A percentile compares a stretch with the other conserved stretches of the same genome.
Evolutionary conservation across 495 filamentous ascomycete species (phyloP).

Genomic region (Penicillium lividum): DNA sequence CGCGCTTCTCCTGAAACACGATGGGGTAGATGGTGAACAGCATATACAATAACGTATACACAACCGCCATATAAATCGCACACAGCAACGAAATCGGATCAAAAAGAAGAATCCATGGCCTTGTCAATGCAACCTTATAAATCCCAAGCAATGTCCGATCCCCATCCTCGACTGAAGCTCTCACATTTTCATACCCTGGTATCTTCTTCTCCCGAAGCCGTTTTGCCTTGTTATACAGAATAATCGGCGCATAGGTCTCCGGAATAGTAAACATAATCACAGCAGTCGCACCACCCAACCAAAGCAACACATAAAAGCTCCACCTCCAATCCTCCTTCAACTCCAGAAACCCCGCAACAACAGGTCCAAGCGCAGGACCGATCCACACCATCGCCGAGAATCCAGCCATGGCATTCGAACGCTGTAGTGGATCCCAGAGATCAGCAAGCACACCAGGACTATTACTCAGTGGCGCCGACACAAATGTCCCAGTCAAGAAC

Average conservation of each 20-base stretch:
- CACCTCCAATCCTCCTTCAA: constrained; percentile 48
- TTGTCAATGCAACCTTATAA: constrained; percentile 51
- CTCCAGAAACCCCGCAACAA: constrained; percentile 48
- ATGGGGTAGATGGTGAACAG: constrained; percentile 24
- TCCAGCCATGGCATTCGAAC: constrained; percentile 50
- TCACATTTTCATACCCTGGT: constrained; percentile 46
- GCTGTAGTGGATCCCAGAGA: constrained; percentile 52
- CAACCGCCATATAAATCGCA: constrained; percentile 53
- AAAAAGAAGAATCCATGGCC: constrained; percentile 47
- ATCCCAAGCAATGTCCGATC: constrained; percentile 43
- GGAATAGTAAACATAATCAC: constrained; percentile 49
- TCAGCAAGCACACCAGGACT: constrained; percentile 54
- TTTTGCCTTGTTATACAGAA: constrained; percentile 32
- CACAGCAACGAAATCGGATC: constrained; percentile 49
- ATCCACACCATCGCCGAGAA: constrained; percentile 48
- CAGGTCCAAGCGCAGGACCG: constrained; percentile 34
- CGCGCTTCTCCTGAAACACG: constrained; percentile 41
- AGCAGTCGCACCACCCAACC: constrained; percentile 38
- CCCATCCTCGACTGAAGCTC: constrained; percentile 42
- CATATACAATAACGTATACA: constrained; percentile 62
- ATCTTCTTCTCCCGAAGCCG: constrained; percentile 39
- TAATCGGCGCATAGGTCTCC: constrained; percentile 34
- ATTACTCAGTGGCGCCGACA: constrained; percentile 50
- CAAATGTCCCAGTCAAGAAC: constrained; percentile 54
- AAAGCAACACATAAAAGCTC: constrained; percentile 51